Percentiles rank a stretch among this genome's conserved stretches.
phyloP scores from a whole-genome alignment of 371 early-diverging fungal species.

The Saksenaea oblongispora region DNA sequence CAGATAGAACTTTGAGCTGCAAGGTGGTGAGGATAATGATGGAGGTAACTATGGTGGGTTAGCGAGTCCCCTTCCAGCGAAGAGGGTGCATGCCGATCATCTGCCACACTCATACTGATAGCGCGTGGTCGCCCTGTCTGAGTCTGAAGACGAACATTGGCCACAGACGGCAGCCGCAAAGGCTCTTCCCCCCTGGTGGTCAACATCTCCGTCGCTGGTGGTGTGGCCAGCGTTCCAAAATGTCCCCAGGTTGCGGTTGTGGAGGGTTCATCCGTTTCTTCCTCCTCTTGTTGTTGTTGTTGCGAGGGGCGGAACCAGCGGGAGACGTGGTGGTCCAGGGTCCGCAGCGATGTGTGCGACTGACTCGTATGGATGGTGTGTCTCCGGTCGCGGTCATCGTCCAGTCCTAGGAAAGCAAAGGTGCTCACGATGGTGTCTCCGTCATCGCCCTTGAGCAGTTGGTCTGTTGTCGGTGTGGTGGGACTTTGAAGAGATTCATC shows the following conservation, averaged over 20 bases:
- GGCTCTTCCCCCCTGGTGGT: constrained; percentile 24
- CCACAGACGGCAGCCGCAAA: constrained; percentile 22
- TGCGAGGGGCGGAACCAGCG: constrained; percentile 11
- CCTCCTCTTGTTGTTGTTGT: constrained; percentile 24
- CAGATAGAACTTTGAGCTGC: constrained; percentile 20
- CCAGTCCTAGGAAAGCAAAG: constrained; percentile 71
- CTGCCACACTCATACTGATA: constrained; percentile 51
- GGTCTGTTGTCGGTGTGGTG: constrained; percentile 38
- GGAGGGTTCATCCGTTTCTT: not conserved
- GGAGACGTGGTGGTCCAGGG: constrained; percentile 7
- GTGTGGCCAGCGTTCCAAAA: constrained; percentile 1
- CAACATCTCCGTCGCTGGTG: constrained; percentile 8
- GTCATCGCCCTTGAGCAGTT: constrained; percentile 29
- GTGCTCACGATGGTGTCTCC: constrained; percentile 60
- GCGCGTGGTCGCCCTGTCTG: constrained; percentile 46
- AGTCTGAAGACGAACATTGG: constrained; percentile 18
- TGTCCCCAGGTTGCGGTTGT: not conserved
- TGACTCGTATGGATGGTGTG: constrained; percentile 25
- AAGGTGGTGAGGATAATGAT: not conserved
- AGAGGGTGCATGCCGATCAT: constrained; percentile 11
- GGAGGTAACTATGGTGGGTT: not conserved
- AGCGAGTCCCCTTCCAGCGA: not conserved
- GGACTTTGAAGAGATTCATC: constrained; percentile 24
- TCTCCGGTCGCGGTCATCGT: constrained; percentile 40
- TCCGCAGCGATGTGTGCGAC: constrained; percentile 31